phyloP scores from a whole-genome alignment of 306 rosid genomes.

The Corylus heterophylla region DNA sequence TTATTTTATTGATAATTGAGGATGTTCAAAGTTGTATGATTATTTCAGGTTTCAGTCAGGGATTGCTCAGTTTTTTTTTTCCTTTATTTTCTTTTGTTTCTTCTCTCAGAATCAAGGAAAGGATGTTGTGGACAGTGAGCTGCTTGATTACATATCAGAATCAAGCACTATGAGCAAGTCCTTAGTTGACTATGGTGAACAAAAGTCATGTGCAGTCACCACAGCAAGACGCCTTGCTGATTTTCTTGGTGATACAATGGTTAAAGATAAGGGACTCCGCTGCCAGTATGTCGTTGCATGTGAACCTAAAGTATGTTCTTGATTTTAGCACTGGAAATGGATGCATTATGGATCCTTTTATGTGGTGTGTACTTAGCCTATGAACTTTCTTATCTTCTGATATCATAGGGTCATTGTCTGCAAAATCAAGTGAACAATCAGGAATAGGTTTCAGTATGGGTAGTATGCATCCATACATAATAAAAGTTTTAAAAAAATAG shows the following conservation, averaged over 20 bases:
- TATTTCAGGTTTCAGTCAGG: background rate
- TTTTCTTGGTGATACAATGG: conserved; percentile 94
- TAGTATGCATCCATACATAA: background rate
- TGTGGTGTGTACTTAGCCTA: conserved; percentile 14
- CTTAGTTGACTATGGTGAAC: conserved; percentile 85
- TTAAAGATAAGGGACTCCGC: conserved; percentile 95
- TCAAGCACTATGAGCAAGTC: conserved; percentile 99
- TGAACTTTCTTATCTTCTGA: background rate
- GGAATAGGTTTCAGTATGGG: background rate
- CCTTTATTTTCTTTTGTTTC: conserved; percentile 18
- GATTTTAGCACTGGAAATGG: conserved; percentile 4
- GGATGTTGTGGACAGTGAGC: conserved; percentile 89
- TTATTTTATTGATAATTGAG: conserved; percentile 13
- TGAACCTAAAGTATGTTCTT: conserved; percentile 76
- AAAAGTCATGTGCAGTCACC: conserved; percentile 93
- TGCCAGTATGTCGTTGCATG: conserved; percentile 96
- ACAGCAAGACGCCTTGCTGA: conserved; percentile 95
- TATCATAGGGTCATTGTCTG: background rate
- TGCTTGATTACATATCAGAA: conserved; percentile 95
- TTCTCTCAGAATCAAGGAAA: conserved; percentile 78
- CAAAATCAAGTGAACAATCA: background rate
- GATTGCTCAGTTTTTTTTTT: conserved; percentile 16
- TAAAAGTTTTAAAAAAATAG: background rate
- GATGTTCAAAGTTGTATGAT: conserved; percentile 18
- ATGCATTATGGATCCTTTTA: conserved; percentile 14